These are phyloP conservation scores for Gentiana dahurica DNA, from an alignment of 257 asterid genomes.

Conservation along the genomic window DNA sequence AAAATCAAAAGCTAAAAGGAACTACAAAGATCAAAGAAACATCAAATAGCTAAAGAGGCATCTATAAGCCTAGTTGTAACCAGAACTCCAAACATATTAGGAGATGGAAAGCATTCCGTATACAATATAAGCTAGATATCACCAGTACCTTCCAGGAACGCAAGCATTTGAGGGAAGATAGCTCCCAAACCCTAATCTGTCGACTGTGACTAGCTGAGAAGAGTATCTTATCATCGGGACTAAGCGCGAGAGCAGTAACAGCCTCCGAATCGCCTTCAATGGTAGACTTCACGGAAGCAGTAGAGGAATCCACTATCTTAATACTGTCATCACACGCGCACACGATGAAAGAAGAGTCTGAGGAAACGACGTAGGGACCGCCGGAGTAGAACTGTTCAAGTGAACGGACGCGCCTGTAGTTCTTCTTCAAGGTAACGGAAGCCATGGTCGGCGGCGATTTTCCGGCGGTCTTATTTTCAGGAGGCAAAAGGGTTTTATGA, in stretches of 20 bases:
- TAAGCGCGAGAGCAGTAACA: constrained; percentile 66
- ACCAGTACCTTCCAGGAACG: constrained; percentile 90
- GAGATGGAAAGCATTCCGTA: no score
- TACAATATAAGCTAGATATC: no score
- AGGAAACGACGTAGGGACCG: constrained; percentile 69
- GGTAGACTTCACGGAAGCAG: constrained; percentile 66
- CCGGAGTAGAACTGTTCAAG: constrained; percentile 85
- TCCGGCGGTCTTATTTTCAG: no score
- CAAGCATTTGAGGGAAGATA: constrained; percentile 61
- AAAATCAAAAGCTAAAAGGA: no score
- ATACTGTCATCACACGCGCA: constrained; percentile 76
- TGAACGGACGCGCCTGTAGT: constrained; percentile 54
- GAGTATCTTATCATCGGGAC: constrained; percentile 53
- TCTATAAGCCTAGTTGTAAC: no score
- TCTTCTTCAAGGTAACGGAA: constrained; percentile 46
- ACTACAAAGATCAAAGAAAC: no score
- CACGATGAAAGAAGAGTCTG: constrained; percentile 72
- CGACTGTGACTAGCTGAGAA: constrained; percentile 87
- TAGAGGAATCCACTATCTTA: constrained; percentile 58
- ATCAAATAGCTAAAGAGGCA: no score
- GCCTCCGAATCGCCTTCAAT: constrained; percentile 85
- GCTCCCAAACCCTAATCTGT: constrained; percentile 91
- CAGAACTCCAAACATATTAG: no score
- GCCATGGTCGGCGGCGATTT: constrained; percentile 10
- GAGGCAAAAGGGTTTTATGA: no score